phyloP scores from a whole-genome alignment of 257 asterid genomes.

The Solanum appendiculatum region DNA sequence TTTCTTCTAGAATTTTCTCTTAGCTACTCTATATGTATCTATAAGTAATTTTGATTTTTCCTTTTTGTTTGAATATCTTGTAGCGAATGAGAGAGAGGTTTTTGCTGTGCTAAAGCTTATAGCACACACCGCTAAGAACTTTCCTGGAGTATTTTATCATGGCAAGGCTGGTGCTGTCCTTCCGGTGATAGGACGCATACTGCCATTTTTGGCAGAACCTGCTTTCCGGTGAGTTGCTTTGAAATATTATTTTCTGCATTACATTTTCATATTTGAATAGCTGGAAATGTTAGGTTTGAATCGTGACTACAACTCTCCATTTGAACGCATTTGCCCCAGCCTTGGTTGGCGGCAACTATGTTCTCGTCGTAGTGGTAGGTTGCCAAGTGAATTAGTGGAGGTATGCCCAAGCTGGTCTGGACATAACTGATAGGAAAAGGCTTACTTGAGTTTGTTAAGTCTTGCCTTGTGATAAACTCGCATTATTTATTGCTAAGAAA shows the following conservation, averaged over 20 bases:
- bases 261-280: not conserved
- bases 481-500: not conserved
- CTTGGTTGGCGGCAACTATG: not conserved
- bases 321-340: not conserved
- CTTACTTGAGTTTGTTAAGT: not conserved
- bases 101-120: constrained; percentile 61
- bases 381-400: not conserved
- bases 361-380: not conserved
- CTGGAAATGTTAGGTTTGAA: not conserved
- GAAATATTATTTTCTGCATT: not conserved
- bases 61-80: not conserved
- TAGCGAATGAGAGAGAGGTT: constrained; percentile 78
- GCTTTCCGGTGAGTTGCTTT: constrained; percentile 39
- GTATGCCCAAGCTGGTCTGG: not conserved
- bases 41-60: not conserved
- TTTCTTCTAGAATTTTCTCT: not conserved
- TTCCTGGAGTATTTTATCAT: constrained; percentile 73
- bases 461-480: not conserved
- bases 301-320: not conserved
- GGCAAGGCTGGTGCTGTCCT: constrained; percentile 69
- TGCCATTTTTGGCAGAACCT: constrained; percentile 68
- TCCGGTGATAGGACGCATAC: constrained; percentile 65
- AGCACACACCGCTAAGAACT: constrained; percentile 62
- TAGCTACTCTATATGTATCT: not conserved
- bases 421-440: not conserved